Base-by-base conservation (phyloP, 2,329 filamentous ascomycete species). In the Aaosphaeria pasadenensis region DNA sequence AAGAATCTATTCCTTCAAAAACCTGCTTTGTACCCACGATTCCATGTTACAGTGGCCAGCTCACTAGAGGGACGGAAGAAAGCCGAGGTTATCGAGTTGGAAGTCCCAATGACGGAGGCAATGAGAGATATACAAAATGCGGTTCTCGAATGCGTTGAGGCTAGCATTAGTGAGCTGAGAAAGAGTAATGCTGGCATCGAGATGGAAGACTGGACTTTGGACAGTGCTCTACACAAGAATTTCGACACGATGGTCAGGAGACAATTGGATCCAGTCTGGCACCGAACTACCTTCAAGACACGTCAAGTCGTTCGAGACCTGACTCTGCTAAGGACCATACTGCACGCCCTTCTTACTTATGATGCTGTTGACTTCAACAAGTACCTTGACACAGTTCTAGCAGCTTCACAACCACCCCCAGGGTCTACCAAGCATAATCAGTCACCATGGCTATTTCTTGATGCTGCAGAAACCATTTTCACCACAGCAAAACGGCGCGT, bases 231-330 rank as follows among this genome's bases (percentile, higher is more conserved):
- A 51, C 87, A 96, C 56, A 89, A 87, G 63, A 95, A 91, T 61
- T 99, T 99, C 67, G 94, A 97, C 67, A 77, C 88, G 51, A 87
- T 91, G 47, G 85, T 99, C 44, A 82, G 92, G 52, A 82, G 91
- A 49, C 94, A 99, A 69, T 76, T 99, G 13, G 91, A 97, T 63
- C 91, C 92, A 4, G 91, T 97, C 49, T 99, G 94, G 94, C 94
- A 99, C 74, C 84, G 94, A 46, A 89, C 96, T 44, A 96, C 88
- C 68, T 95, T 89, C 79, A 91, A 94, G 71, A 97, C 92, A 2
- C 89, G 88, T 61, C 91, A 96, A 71, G 96, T 99, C 57, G 92
- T 95, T 48, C 87, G 86, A 60, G 94, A 97, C 66, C 71, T 99
- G 57, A 87, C 86, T 0, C 85, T 96, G 13, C 78, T 99, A 35